Evolutionary conservation across 2,329 filamentous ascomycete species (phyloP), one percentile per base, ranked within the genome.

Genomic region (Sclerotinia borealis): DNA sequence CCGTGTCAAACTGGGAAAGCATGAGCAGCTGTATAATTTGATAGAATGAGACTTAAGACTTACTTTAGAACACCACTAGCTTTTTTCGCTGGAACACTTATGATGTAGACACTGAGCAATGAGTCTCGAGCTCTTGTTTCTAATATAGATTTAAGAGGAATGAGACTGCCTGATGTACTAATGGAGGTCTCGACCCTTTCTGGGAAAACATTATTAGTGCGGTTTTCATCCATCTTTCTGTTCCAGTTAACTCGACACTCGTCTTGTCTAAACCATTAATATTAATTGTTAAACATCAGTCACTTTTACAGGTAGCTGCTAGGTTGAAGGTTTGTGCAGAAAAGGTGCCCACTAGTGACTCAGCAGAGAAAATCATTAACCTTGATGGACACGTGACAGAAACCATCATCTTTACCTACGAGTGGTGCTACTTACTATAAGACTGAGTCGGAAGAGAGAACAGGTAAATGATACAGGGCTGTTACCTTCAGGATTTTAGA

Each of bases 11-110:
- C 85, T 86, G 64, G 39, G 50, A 61, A 59, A 39, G 45, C 59
- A 68, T 77, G 70, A 78, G 70, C 65, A 58, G n/a, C 71, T 68
- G 70, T 68, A 45, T 59, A 63, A 62, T n/a, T 17, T 7, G 17
- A 41, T 25, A 10, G n/a, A 47, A 51, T 58, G 29, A 60, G 48
- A 37, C 58, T 11, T 7, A 19, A 47, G 29, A 80, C 85, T 75
- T 78, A 92, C 90, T 83, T 86, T 72, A 95, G 83, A 72, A 92
- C 83, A 68, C 83, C 81, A 75, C 89, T 91, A 68, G 90, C 89
- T 70, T 83, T 81, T 75, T 87, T 90, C 67, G 86, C 84, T 52
- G 90, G 90, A 61, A 90, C 83, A 71, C 88, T 83, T 56, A 91
- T 88, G 67, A 91, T 85, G 74, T 89, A 89, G 61, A 87, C 87